Conservation (phyloP, 2,329 filamentous ascomycete species). For the Neonectria sp. region DNA sequence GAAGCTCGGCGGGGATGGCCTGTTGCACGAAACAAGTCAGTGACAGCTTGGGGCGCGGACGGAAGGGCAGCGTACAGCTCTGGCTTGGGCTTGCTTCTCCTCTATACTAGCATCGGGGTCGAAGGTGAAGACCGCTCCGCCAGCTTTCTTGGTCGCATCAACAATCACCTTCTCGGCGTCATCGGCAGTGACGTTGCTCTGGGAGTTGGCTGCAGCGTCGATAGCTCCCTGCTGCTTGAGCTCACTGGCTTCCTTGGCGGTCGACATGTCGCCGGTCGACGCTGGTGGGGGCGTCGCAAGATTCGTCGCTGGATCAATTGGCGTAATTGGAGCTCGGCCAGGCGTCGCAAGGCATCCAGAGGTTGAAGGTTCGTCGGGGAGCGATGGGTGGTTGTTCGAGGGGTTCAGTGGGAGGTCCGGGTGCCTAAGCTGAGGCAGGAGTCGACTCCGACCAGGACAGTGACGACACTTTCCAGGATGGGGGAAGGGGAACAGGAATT, state of each 20-base stretch:
- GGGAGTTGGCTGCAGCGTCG: conserved; percentile 81
- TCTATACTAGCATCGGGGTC: conserved; percentile 87
- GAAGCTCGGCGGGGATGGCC: conserved; percentile 58
- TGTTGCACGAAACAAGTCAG: conserved; percentile 38
- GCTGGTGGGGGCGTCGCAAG: conserved; percentile 27
- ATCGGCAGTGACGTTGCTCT: conserved; percentile 76
- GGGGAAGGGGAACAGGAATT: conserved; percentile 26
- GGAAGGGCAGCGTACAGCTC: conserved; percentile 71
- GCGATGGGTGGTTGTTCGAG: conserved; percentile 27
- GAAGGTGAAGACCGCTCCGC: conserved; percentile 86
- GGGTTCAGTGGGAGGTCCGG: conserved; percentile 17
- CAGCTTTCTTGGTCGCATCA: conserved; percentile 83
- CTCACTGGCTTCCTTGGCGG: conserved; percentile 65
- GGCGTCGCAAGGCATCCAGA: conserved; percentile 41
- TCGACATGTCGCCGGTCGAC: conserved; percentile 51
- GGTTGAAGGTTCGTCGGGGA: conserved; percentile 25
- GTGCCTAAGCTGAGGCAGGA: conserved; percentile 17
- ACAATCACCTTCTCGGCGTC: conserved; percentile 82
- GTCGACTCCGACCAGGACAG: conserved; percentile 30
- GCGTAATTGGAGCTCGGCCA: conserved; percentile 30
- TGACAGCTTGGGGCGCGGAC: conserved; percentile 11
- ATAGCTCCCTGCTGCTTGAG: conserved; percentile 86
- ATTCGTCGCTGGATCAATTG: conserved; percentile 42
- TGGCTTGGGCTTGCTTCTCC: conserved; percentile 86
- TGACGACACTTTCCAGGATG: conserved; percentile 31